These are phyloP conservation scores for Endogone sp. DNA, from an alignment of 192 early-diverging fungal genomes.

Conservation along the genomic window DNA sequence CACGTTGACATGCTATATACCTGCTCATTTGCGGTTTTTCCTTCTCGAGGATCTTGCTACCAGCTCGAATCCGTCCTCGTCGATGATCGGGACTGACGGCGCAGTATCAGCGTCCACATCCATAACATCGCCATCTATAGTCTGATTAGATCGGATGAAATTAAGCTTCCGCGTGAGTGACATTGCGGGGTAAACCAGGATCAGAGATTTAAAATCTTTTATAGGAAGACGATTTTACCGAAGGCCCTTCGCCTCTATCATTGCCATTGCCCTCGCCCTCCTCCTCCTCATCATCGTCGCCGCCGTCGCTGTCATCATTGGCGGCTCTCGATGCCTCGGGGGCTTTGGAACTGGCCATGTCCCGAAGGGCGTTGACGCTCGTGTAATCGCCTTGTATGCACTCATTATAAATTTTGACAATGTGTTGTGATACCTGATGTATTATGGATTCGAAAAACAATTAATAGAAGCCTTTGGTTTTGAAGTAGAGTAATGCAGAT, in stretches of 20 bases:
- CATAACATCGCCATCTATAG: conserved; percentile 17
- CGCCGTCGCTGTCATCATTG: conserved; percentile 22
- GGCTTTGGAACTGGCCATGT: conserved; percentile 5
- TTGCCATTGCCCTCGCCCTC: conserved; percentile 16
- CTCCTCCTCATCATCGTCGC: conserved; percentile 30
- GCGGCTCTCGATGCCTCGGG: conserved; percentile 11
- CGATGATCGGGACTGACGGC: conserved; percentile 36
- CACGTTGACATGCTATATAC: too few species aligned
- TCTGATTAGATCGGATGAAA: background rate
- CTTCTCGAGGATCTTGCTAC: conserved; percentile 6
- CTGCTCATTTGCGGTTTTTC: background rate
- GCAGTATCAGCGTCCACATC: conserved; percentile 32
- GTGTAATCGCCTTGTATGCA: conserved; percentile 42
- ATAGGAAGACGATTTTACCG: background rate
- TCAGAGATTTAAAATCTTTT: background rate
- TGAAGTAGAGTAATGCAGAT: too few species aligned
- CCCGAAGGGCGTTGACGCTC: conserved; percentile 18
- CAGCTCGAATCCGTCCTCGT: conserved; percentile 41
- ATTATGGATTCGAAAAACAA: background rate
- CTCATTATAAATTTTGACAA: conserved; percentile 36
- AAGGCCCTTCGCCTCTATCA: background rate
- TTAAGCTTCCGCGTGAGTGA: background rate
- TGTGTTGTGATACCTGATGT: conserved; percentile 32
- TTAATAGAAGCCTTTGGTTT: too few species aligned
- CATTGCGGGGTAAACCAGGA: background rate